Evolutionary conservation across 495 filamentous ascomycete species (phyloP).

Genomic region (Penicillium argentinense): DNA sequence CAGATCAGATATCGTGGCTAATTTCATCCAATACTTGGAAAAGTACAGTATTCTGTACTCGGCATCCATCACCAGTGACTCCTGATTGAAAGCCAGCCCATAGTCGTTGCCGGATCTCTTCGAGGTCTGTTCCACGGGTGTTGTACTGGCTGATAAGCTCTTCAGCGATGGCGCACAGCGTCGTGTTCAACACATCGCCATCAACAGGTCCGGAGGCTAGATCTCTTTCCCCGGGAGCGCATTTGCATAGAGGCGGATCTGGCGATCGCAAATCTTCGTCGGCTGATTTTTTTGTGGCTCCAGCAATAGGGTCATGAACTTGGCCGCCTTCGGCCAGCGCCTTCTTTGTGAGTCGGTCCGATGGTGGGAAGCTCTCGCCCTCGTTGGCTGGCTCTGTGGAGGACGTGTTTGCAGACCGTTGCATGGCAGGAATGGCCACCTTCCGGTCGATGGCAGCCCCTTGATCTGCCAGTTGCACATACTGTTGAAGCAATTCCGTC

Average conservation of each 20-base stretch:
- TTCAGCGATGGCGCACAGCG: slow-evolving; percentile 43
- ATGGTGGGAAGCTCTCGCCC: neutral
- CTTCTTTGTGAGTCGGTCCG: neutral
- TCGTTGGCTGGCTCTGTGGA: neutral
- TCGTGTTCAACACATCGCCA: slow-evolving; percentile 37
- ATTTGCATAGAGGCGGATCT: slow-evolving; percentile 31
- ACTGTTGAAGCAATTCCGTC: slow-evolving; percentile 26
- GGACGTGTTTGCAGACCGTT: slow-evolving; percentile 1
- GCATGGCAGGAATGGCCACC: slow-evolving; percentile 41
- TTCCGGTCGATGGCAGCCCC: slow-evolving; percentile 26
- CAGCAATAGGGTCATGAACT: neutral
- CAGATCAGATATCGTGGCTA: slow-evolving; percentile 31
- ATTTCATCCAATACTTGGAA: slow-evolving; percentile 48
- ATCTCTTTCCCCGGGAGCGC: slow-evolving; percentile 16
- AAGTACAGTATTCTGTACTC: slow-evolving; percentile 43
- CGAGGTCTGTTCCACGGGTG: slow-evolving; percentile 35
- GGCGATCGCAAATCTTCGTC: neutral
- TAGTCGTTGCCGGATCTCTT: slow-evolving; percentile 35
- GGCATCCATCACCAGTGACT: slow-evolving; percentile 35
- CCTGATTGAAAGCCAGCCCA: slow-evolving; percentile 38
- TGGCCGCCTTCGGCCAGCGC: neutral
- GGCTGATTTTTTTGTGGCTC: neutral
- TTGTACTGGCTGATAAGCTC: slow-evolving; percentile 43
- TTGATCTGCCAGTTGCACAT: slow-evolving; percentile 23
- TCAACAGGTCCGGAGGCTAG: slow-evolving; percentile 9